These are phyloP conservation scores for Cladobotryum mycophilum DNA, from an alignment of 2,329 filamentous ascomycete genomes.

Conservation along the genomic window DNA sequence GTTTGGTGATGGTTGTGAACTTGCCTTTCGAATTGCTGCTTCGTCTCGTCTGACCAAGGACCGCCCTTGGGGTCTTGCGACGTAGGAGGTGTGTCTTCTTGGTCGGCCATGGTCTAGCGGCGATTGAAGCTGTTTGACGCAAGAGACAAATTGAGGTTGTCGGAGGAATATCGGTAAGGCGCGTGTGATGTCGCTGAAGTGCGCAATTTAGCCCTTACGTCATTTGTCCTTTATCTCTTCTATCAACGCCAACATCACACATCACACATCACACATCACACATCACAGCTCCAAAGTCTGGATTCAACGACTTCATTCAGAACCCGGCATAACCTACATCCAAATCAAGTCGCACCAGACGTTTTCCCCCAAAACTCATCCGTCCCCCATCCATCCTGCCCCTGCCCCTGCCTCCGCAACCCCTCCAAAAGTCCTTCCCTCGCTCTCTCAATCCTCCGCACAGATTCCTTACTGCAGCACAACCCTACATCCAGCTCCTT, in stretches of 20 bases:
- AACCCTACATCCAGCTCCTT: constrained; percentile 67
- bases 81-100: constrained; percentile 16
- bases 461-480: constrained; percentile 62
- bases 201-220: not conserved
- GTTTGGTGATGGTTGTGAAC: constrained; percentile 22
- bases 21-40: constrained; percentile 59
- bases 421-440: constrained; percentile 31
- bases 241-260: not conserved
- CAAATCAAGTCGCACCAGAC: not conserved
- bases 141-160: constrained; percentile 1
- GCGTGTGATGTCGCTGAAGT: not conserved
- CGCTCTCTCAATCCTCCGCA: constrained; percentile 42
- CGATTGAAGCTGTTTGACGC: not conserved
- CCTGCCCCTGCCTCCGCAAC: constrained; percentile 1
- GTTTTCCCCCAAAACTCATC: constrained; percentile 23
- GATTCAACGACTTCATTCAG: not conserved
- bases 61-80: constrained; percentile 21
- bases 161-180: constrained; percentile 16
- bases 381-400: constrained; percentile 11
- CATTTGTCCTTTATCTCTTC: not conserved
- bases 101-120: not conserved
- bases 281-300: not conserved
- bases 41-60: constrained; percentile 54
- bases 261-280: too few species aligned
- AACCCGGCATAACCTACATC: not conserved